phyloP scores from a whole-genome alignment of 1,284 basidiomycete genomes.

The Ustilago lituana region DNA sequence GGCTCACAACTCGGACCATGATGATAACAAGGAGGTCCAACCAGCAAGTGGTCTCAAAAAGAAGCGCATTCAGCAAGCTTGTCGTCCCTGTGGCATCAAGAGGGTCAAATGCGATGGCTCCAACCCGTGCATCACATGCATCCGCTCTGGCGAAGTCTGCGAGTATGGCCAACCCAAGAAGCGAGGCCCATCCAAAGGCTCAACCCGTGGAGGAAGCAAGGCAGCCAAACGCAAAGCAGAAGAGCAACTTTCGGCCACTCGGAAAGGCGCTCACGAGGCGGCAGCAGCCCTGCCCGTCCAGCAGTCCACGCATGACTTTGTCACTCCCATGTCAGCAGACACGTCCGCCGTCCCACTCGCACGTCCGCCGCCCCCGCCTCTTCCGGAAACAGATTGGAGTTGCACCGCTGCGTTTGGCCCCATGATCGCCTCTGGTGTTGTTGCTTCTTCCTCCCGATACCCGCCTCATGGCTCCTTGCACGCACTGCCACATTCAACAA shows the following conservation, averaged over 20 bases:
- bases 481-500: neutral
- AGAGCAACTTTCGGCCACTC: conserved; percentile 7
- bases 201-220: conserved; percentile 48
- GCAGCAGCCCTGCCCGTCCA: conserved; percentile 14
- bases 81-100: conserved; percentile 52
- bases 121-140: conserved; percentile 51
- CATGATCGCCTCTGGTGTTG: neutral
- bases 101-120: conserved; percentile 57
- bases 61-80: conserved; percentile 59
- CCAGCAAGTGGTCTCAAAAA: conserved; percentile 29
- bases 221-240: conserved; percentile 24
- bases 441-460: conserved; percentile 13
- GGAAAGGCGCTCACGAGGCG: conserved; percentile 13
- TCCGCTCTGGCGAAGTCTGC: conserved; percentile 49
- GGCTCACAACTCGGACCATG: conserved; percentile 12
- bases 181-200: conserved; percentile 56
- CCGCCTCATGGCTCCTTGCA: conserved; percentile 5
- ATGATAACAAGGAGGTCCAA: conserved; percentile 24
- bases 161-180: conserved; percentile 58
- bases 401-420: conserved; percentile 1
- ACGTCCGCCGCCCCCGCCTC: conserved; percentile 15
- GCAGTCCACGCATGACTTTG: conserved; percentile 27
- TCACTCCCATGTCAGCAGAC: conserved; percentile 1
- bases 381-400: conserved; percentile 16
- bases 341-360: no score